Base-by-base conservation (phyloP, 2,329 filamentous ascomycete genomes). In the Hawksworthiomyces lignivorus region DNA sequence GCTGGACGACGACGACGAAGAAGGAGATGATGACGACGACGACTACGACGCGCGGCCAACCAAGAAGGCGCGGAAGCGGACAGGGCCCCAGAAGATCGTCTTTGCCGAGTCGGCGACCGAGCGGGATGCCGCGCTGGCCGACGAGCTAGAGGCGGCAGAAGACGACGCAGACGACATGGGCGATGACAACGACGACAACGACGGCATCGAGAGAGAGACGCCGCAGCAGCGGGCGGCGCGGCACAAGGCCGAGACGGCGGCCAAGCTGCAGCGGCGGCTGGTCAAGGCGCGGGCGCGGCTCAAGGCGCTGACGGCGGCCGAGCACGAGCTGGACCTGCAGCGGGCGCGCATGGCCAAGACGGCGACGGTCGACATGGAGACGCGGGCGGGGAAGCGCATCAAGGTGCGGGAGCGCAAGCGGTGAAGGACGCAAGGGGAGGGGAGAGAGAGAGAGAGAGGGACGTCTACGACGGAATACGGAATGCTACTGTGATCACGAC, bases 281-380 rank as follows among this genome's bases (percentile, higher is more conserved):
- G 65, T 67, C 39, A 61, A 56, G 17, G 69, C 74, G 6, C 68
- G 65, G 49, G 70, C 73, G 59, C 74, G 77, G 58, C 62, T 80
- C 48, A 66, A 67, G 54, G 64, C 65, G 2, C 60, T 82, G 21
- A 63, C 68, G n/a, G 63, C 69, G 18, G 72, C 76, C 19, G 78
- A 82, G 59, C 60, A 66, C 29, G 63, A 71, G 50, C 63, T 82
- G 20, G 76, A 77, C 47, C 46, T 77, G 41, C 75, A 81, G 58
- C 66, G 72, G 45, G 73, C 75, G 15, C 75, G 72, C 56, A 82
- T 81, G 77, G 75, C 75, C 27, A 82, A 82, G 65, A 79, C 76
- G 50, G 65, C 72, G 8, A 81, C 77, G 2, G 69, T 72, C 6
- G 75, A 74, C 28, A 75, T 75, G 12, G 54, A 67, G n/a, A 80